Evolutionary conservation across 2,329 filamentous ascomycete species (phyloP).

Genomic region (Fusarium tuaranense): DNA sequence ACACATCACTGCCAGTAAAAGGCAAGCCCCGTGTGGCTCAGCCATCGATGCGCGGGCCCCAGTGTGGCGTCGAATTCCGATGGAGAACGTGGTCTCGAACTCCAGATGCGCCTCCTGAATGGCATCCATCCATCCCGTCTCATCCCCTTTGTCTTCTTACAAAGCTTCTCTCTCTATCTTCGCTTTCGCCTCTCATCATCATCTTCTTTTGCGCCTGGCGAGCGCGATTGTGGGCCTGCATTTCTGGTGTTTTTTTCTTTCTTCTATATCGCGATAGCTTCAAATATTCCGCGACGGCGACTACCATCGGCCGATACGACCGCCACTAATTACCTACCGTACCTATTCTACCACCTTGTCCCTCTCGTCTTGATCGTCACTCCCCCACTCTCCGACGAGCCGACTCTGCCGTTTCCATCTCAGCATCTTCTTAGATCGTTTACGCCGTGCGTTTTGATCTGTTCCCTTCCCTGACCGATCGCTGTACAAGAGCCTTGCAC

Average conservation of each 20-base stretch:
- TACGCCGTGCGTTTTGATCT: not conserved
- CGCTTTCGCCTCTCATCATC: slow-evolving; percentile 26
- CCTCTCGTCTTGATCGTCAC: slow-evolving; percentile 14
- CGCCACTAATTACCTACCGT: slow-evolving; percentile 28
- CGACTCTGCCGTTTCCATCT: slow-evolving; percentile 1
- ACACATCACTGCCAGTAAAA: not conserved
- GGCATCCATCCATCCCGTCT: slow-evolving; percentile 19
- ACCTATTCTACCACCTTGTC: slow-evolving; percentile 17
- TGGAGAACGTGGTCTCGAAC: slow-evolving; percentile 39
- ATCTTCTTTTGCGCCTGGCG: slow-evolving; percentile 32
- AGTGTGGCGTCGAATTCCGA: slow-evolving; percentile 33
- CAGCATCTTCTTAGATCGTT: not conserved
- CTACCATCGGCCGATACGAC: slow-evolving; percentile 22
- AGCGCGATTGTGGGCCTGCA: slow-evolving; percentile 28
- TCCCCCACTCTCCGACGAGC: slow-evolving; percentile 4
- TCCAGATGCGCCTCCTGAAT: slow-evolving; percentile 38
- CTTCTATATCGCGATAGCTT: slow-evolving; percentile 27
- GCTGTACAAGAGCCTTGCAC: not conserved
- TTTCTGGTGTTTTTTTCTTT: slow-evolving; percentile 24
- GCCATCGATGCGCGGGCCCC: slow-evolving; percentile 6
- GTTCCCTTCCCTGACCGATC: not conserved
- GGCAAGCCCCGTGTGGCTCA: slow-evolving; percentile 35
- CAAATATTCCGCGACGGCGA: slow-evolving; percentile 7
- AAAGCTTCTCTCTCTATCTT: slow-evolving; percentile 15
- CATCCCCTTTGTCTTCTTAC: slow-evolving; percentile 22